Conservation (phyloP, 1,139 yeast species). For the Blastobotrys indianensis region DNA sequence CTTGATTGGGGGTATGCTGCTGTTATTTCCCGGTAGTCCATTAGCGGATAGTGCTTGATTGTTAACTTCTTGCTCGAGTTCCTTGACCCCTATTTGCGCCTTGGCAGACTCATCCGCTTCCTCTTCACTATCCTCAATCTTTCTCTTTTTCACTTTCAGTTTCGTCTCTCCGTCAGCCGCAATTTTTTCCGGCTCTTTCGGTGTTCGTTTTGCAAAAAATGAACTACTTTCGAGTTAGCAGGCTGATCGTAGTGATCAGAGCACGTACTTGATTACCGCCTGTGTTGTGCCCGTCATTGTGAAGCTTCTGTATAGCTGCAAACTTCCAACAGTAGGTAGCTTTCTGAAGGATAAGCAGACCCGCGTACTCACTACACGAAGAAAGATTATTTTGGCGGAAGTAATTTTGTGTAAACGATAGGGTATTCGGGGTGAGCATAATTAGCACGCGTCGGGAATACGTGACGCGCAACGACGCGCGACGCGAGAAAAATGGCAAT, state of each 20-base stretch:
- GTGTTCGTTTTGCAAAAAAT: constrained; percentile 9
- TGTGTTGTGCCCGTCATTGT: background rate
- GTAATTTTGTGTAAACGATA: no score
- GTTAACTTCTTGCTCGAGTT: background rate
- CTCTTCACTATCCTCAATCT: constrained; percentile 1
- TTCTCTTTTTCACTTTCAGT: constrained; percentile 3
- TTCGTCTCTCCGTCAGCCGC: constrained; percentile 2
- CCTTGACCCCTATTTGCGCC: background rate
- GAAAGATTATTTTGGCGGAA: no score
- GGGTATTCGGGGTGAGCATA: no score
- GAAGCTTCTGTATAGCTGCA: no score
- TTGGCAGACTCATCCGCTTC: constrained; percentile 1
- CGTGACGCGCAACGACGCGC: no score
- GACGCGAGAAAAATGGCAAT: no score
- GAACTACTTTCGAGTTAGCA: background rate
- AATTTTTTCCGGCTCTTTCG: constrained; percentile 6
- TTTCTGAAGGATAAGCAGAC: no score
- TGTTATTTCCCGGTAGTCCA: background rate
- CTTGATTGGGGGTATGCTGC: constrained; percentile 32
- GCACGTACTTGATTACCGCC: background rate
- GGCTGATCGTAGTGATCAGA: no score
- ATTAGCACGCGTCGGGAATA: no score
- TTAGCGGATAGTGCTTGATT: background rate
- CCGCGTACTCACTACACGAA: no score
- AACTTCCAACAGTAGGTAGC: no score